Conservation (phyloP, 2,329 filamentous ascomycete species). For the Metarhizium sp. region DNA sequence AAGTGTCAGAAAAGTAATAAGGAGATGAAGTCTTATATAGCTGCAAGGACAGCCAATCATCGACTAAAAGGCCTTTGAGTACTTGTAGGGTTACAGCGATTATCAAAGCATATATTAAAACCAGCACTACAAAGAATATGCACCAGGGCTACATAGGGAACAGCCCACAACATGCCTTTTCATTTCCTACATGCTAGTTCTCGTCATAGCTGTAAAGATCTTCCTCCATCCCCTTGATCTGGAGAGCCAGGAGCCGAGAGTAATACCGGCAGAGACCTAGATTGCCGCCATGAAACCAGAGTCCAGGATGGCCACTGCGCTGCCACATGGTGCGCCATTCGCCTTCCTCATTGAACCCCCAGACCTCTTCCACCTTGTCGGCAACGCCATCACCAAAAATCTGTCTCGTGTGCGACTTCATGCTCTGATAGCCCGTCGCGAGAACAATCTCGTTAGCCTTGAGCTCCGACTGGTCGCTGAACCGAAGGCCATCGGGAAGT, state of each 20-base stretch:
- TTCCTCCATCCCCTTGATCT: slow-evolving; percentile 38
- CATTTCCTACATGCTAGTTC: slow-evolving; percentile 9
- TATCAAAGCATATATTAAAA: too few species aligned
- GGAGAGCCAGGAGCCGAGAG: slow-evolving; percentile 43
- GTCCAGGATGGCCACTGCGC: slow-evolving; percentile 49
- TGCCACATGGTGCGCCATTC: slow-evolving; percentile 51
- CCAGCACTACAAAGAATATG: too few species aligned
- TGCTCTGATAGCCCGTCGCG: slow-evolving; percentile 59
- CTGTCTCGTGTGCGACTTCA: slow-evolving; percentile 51
- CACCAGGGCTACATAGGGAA: too few species aligned
- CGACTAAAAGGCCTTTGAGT: too few species aligned
- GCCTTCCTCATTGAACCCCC: slow-evolving; percentile 50
- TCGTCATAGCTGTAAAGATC: slow-evolving; percentile 25
- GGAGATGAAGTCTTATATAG: too few species aligned
- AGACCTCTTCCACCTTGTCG: slow-evolving; percentile 47
- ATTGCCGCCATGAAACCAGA: slow-evolving; percentile 60
- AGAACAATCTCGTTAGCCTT: slow-evolving; percentile 55
- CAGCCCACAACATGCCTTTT: too few species aligned
- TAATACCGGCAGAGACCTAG: slow-evolving; percentile 52
- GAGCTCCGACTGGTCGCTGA: slow-evolving; percentile 46
- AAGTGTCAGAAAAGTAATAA: too few species aligned
- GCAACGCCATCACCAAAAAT: slow-evolving; percentile 55
- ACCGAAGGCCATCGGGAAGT: slow-evolving; percentile 31
- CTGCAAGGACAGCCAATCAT: too few species aligned
- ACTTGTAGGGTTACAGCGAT: too few species aligned